These are phyloP conservation scores for Trapa bicornis DNA, from an alignment of 345 rosid genomes.

Conservation along the genomic window DNA sequence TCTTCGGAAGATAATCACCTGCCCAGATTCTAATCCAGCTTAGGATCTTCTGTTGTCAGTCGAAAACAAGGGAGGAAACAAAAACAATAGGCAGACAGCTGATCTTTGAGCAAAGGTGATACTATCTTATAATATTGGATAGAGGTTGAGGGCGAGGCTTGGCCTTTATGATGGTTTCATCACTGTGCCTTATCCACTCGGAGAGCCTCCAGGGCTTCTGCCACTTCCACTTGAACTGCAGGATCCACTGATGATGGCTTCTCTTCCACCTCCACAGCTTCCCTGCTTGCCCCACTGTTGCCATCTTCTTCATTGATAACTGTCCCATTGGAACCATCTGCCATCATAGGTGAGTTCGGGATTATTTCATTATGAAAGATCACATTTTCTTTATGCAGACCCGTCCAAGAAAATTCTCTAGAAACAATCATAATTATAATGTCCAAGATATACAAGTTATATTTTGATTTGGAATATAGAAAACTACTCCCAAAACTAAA, in stretches of 20 bases:
- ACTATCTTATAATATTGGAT: conserved; percentile 19
- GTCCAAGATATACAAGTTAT: neutral
- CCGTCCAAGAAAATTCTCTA: no score
- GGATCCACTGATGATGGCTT: conserved; percentile 94
- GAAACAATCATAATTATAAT: neutral
- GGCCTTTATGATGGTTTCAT: conserved; percentile 56
- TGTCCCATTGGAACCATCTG: conserved; percentile 93
- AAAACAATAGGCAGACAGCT: conserved; percentile 6
- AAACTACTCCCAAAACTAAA: conserved; percentile 5
- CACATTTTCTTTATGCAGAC: no score
- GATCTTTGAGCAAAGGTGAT: conserved; percentile 6
- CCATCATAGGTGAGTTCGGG: neutral
- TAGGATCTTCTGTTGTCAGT: neutral
- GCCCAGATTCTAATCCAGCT: conserved; percentile 2
- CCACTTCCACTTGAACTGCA: conserved; percentile 99
- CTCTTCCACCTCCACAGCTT: conserved; percentile 99
- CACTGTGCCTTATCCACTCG: conserved; percentile 82
- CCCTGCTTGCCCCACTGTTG: conserved; percentile 62
- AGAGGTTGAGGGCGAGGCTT: conserved; percentile 53
- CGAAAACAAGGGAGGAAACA: neutral
- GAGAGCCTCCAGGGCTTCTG: conserved; percentile 99
- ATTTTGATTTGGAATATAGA: neutral
- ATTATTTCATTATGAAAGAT: no score
- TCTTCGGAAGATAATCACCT: neutral
- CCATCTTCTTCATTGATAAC: conserved; percentile 55